Conservation (phyloP, 2,329 filamentous ascomycete species). For the Colletotrichum gigasporum region DNA sequence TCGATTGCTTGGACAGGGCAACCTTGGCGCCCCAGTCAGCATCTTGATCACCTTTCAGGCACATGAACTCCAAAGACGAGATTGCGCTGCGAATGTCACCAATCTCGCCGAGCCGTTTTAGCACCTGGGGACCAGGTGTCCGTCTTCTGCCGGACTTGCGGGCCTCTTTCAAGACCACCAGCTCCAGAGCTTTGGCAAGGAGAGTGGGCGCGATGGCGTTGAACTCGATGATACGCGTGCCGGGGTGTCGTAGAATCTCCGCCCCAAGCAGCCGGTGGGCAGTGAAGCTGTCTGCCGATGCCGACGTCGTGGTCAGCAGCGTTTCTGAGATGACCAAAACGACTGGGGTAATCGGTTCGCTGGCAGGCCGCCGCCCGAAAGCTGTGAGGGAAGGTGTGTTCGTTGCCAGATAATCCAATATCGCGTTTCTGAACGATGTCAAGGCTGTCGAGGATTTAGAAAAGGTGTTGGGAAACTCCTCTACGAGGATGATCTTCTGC, state of each 20-base stretch:
- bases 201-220: conserved; percentile 90
- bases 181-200: conserved; percentile 83
- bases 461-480: conserved; percentile 85
- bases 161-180: conserved; percentile 86
- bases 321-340: conserved; percentile 94
- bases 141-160: conserved; percentile 77
- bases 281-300: conserved; percentile 90
- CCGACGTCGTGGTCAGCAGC: conserved; percentile 83
- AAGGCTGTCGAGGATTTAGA: conserved; percentile 71
- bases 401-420: conserved; percentile 79
- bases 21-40: conserved; percentile 81
- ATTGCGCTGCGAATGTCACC: conserved; percentile 95
- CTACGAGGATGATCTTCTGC: conserved; percentile 75
- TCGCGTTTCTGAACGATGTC: conserved; percentile 76
- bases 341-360: conserved; percentile 71
- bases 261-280: conserved; percentile 89
- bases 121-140: conserved; percentile 80
- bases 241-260: conserved; percentile 83
- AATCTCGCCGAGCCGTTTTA: conserved; percentile 83
- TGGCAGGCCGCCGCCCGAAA: conserved; percentile 52
- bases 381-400: conserved; percentile 66
- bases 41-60: conserved; percentile 80
- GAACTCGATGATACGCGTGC: conserved; percentile 85
- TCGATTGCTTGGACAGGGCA: conserved; percentile 75
- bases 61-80: conserved; percentile 91